phyloP scores from a whole-genome alignment of 2,329 filamentous ascomycete species.

The Metarhizium brunneum region DNA sequence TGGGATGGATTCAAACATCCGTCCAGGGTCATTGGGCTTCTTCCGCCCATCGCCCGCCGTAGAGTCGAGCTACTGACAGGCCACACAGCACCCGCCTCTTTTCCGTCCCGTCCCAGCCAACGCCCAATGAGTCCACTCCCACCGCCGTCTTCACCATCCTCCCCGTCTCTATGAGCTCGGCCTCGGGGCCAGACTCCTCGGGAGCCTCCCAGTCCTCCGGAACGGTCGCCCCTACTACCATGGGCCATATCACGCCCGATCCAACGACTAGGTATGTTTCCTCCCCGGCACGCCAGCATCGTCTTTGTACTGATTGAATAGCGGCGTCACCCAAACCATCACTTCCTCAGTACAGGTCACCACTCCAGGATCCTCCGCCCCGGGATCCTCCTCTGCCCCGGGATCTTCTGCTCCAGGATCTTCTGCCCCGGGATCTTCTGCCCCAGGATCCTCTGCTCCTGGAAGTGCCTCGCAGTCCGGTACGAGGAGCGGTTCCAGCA shows the following conservation, averaged over 20 bases:
- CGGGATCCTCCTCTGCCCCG: no score
- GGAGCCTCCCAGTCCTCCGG: background rate
- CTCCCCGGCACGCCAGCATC: background rate
- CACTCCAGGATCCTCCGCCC: no score
- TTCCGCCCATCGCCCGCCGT: no score
- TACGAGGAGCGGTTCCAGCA: background rate
- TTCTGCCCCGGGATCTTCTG: background rate
- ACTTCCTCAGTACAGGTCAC: background rate
- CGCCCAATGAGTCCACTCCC: background rate
- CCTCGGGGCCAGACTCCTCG: background rate
- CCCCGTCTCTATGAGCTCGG: slow-evolving; percentile 2
- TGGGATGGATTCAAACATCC: no score
- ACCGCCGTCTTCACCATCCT: slow-evolving; percentile 2
- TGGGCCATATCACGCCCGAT: slow-evolving; percentile 1
- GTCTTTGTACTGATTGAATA: background rate
- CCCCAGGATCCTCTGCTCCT: background rate
- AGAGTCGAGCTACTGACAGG: no score
- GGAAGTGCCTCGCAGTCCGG: background rate
- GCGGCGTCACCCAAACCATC: background rate
- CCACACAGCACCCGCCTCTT: slow-evolving; percentile 2
- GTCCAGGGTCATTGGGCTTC: no score
- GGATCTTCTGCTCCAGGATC: no score
- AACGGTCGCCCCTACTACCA: background rate
- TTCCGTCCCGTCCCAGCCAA: slow-evolving; percentile 7
- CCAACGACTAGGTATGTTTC: background rate